These are phyloP conservation scores for Yamadazyma triangularis DNA, from an alignment of 1,139 yeast genomes.

Conservation along the genomic window DNA sequence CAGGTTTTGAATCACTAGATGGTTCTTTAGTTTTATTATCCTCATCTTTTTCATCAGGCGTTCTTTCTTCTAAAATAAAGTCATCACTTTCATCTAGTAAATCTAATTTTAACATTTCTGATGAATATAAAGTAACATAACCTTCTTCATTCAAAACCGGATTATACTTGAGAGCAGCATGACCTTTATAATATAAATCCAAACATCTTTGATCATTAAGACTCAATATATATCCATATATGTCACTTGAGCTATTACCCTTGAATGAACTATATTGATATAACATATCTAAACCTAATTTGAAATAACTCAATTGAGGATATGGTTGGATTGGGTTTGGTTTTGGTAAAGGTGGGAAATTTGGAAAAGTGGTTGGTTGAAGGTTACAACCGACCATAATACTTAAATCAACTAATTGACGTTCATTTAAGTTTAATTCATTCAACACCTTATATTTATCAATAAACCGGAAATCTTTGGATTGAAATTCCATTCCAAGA, in stretches of 20 bases:
- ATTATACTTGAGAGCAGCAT: constrained; percentile 40
- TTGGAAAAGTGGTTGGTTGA: constrained; percentile 62
- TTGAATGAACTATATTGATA: constrained; percentile 32
- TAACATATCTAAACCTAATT: constrained; percentile 40
- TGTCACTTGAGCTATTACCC: constrained; percentile 23
- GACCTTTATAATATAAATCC: constrained; percentile 37
- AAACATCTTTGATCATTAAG: constrained; percentile 36
- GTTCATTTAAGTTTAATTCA: constrained; percentile 56
- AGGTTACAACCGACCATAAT: constrained; percentile 75
- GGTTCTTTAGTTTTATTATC: neutral
- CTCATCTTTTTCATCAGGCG: constrained; percentile 1
- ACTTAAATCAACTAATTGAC: constrained; percentile 71
- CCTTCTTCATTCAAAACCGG: constrained; percentile 76
- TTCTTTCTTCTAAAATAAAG: constrained; percentile 6
- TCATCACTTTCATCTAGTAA: constrained; percentile 9
- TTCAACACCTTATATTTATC: constrained; percentile 55
- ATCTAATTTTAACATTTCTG: constrained; percentile 37
- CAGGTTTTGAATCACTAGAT: constrained; percentile 1
- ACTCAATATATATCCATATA: constrained; percentile 33
- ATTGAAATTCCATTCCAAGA: constrained; percentile 63
- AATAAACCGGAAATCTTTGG: constrained; percentile 61
- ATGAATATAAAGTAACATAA: constrained; percentile 52
- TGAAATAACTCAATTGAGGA: constrained; percentile 41
- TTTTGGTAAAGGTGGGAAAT: constrained; percentile 49
- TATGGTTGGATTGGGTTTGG: constrained; percentile 41